phyloP scores from a whole-genome alignment of 2,329 filamentous ascomycete genomes.

The Apiospora arundinis region DNA sequence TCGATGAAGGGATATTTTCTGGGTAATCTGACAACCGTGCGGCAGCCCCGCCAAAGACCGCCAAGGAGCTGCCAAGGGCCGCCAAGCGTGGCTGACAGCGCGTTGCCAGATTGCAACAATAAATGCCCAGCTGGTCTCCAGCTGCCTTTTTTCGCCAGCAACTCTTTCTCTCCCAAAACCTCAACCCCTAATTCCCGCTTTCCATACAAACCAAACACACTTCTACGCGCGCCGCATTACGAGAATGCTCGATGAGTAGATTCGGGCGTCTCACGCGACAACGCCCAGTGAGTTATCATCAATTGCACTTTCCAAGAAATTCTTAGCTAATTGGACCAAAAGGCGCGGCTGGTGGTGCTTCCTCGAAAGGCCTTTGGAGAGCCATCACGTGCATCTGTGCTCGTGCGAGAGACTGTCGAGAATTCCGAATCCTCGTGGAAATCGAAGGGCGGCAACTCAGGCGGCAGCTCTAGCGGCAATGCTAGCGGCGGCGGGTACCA shows the following conservation, averaged over 20 bases:
- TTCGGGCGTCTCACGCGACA: slow-evolving; percentile 10
- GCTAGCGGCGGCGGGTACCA: neutral
- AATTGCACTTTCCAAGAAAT: neutral
- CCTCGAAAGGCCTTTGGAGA: slow-evolving; percentile 15
- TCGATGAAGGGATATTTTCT: too few relatives aligned
- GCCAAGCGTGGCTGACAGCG: slow-evolving; percentile 9
- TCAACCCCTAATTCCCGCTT: neutral
- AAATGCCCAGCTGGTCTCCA: slow-evolving; percentile 12
- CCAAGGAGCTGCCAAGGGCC: neutral
- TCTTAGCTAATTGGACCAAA: neutral
- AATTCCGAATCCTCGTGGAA: neutral
- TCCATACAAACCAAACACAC: neutral
- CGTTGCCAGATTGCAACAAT: neutral
- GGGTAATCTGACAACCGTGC: slow-evolving; percentile 11
- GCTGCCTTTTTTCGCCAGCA: neutral
- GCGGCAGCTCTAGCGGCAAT: too few relatives aligned
- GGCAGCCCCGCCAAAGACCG: neutral
- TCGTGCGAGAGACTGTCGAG: neutral
- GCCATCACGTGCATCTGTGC: slow-evolving; percentile 1
- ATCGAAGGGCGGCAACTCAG: neutral
- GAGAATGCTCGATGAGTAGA: slow-evolving; percentile 19
- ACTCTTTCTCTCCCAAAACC: neutral
- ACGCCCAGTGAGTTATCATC: neutral
- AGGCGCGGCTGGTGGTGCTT: slow-evolving; percentile 18
- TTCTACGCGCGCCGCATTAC: neutral